phyloP scores from a whole-genome alignment of 2,329 filamentous ascomycete genomes.

The Gaeumannomyces sp. region DNA sequence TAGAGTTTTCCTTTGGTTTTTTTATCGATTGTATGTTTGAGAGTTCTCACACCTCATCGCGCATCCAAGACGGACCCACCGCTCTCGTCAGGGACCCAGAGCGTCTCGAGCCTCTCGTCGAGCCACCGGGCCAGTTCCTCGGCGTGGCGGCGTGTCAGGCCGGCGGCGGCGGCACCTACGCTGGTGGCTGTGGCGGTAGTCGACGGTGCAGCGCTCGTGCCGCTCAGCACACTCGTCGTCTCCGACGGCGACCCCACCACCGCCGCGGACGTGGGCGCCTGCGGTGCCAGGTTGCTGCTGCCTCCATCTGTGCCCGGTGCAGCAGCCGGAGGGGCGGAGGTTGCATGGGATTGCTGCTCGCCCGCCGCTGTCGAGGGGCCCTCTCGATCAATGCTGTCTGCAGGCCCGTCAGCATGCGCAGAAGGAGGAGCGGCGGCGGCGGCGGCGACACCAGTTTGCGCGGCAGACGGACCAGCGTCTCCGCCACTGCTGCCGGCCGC shows the following conservation, averaged over 20 bases:
- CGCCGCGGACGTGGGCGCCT: constrained; percentile 66
- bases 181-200: constrained; percentile 36
- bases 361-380: no score
- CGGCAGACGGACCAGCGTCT: no score
- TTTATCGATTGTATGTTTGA: constrained; percentile 9
- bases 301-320: neutral
- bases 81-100: constrained; percentile 48
- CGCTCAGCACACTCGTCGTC: constrained; percentile 35
- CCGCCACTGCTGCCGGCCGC: constrained; percentile 9
- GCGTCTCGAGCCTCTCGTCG: constrained; percentile 50
- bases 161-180: constrained; percentile 37
- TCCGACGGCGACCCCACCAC: constrained; percentile 33
- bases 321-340: no score
- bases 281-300: neutral
- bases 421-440: neutral
- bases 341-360: no score
- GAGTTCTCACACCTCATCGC: neutral
- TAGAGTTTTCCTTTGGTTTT: neutral
- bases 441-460: constrained; percentile 13
- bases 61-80: constrained; percentile 27
- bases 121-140: constrained; percentile 54
- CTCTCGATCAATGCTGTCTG: neutral
- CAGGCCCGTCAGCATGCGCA: constrained; percentile 27
- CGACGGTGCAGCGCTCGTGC: constrained; percentile 34
- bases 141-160: constrained; percentile 48